A percentile compares a stretch with the other conserved stretches of the same genome.
These are phyloP conservation scores for Botryotinia convoluta DNA, from an alignment of 2,329 filamentous ascomycete species.

Conservation along the genomic window DNA sequence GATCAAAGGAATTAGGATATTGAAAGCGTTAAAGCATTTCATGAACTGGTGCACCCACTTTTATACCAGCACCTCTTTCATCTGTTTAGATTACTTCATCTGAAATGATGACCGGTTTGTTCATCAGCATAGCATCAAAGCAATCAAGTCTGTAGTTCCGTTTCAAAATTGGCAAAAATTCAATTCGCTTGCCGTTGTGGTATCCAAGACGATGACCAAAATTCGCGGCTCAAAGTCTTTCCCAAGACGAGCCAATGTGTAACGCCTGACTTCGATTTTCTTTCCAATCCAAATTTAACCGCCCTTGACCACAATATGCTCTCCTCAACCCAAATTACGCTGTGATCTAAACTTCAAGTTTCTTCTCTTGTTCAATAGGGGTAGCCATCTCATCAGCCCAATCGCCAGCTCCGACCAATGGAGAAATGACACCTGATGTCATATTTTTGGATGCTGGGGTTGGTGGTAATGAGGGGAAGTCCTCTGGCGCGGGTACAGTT, in stretches of 20 bases:
- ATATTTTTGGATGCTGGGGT: conserved; percentile 4
- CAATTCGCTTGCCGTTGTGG: neutral
- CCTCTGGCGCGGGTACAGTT: conserved; percentile 27
- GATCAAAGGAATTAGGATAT: neutral
- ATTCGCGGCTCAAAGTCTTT: neutral
- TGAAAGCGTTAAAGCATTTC: neutral
- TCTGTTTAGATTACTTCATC: neutral
- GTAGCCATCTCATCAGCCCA: conserved; percentile 38
- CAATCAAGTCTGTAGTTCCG: neutral
- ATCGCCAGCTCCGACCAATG: conserved; percentile 25
- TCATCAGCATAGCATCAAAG: neutral
- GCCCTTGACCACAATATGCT: neutral
- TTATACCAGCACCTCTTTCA: neutral
- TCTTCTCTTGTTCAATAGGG: conserved; percentile 32
- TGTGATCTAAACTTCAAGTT: neutral
- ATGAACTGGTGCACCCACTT: neutral
- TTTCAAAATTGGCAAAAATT: neutral
- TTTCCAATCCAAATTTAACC: neutral
- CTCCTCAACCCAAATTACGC: neutral
- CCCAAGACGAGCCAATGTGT: neutral
- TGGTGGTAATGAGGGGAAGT: conserved; percentile 32
- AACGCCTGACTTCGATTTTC: conserved; percentile 8
- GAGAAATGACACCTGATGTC: conserved; percentile 21
- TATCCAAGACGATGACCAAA: neutral
- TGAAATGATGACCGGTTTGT: neutral